These are phyloP conservation scores for Auriscalpium vulgare DNA, from an alignment of 768 basidiomycete genomes.

Conservation along the genomic window DNA sequence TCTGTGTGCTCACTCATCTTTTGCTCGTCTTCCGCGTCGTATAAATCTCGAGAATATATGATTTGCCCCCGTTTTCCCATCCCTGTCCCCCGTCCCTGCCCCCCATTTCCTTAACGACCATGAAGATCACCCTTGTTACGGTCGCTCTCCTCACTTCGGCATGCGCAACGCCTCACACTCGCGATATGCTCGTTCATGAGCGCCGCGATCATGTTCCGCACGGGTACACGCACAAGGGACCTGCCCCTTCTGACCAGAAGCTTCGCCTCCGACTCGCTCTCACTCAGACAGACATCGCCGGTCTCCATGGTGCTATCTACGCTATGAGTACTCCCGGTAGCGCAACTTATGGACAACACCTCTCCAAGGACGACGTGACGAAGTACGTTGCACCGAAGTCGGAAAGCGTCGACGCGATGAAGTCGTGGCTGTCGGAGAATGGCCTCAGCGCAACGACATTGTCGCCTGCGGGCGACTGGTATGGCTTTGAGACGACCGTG, in stretches of 20 bases:
- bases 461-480: conserved; percentile 23
- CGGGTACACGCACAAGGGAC: conserved; percentile 23
- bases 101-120: too few relatives aligned
- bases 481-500: conserved; percentile 19
- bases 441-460: conserved; percentile 16
- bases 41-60: too few relatives aligned
- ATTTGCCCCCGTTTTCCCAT: too few relatives aligned
- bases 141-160: neutral
- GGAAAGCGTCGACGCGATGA: conserved; percentile 18
- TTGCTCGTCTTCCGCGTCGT: too few relatives aligned
- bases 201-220: conserved; percentile 17
- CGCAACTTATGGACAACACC: conserved; percentile 28
- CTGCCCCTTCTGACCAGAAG: conserved; percentile 22
- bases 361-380: conserved; percentile 26
- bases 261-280: conserved; percentile 32
- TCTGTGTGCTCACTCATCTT: too few relatives aligned
- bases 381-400: conserved; percentile 15
- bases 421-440: conserved; percentile 19
- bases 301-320: conserved; percentile 28
- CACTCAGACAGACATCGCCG: conserved; percentile 25
- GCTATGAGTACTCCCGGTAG: conserved; percentile 31
- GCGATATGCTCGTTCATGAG: conserved; percentile 24
- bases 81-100: too few relatives aligned
- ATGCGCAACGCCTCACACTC: neutral
- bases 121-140: too few relatives aligned